Conservation (phyloP, 2,329 filamentous ascomycete genomes). For the Microcera coccophila region DNA sequence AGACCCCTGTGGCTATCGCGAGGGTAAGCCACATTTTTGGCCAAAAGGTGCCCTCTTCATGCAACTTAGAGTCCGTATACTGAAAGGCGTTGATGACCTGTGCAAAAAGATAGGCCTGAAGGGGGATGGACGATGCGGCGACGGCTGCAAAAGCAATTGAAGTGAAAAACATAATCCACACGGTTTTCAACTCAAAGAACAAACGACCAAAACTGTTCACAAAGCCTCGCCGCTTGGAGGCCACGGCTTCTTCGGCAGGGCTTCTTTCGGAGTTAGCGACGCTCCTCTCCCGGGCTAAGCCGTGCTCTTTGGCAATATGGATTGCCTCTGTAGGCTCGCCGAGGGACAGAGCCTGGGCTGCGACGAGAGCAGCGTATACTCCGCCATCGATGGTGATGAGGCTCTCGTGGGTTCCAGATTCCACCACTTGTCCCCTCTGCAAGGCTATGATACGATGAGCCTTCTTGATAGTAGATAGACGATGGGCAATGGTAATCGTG, state of each 20-base stretch:
- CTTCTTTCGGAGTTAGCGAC: conserved; percentile 36
- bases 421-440: conserved; percentile 64
- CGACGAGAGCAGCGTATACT: conserved; percentile 65
- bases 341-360: conserved; percentile 56
- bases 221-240: conserved; percentile 40
- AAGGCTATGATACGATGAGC: conserved; percentile 78
- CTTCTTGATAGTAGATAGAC: conserved; percentile 70
- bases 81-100: conserved; percentile 51
- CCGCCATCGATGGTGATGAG: conserved; percentile 59
- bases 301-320: conserved; percentile 39
- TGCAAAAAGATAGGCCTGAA: conserved; percentile 55
- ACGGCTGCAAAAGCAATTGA: conserved; percentile 46
- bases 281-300: conserved; percentile 45
- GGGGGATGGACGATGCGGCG: conserved; percentile 42
- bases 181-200: conserved; percentile 51
- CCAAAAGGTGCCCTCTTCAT: conserved; percentile 54
- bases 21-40: conserved; percentile 62
- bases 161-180: conserved; percentile 49
- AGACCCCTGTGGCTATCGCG: conserved; percentile 48
- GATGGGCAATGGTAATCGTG: conserved; percentile 71
- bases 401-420: conserved; percentile 71
- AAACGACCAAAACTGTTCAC: conserved; percentile 53
- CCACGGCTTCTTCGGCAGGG: conserved; percentile 15
- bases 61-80: conserved; percentile 30
- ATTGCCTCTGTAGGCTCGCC: conserved; percentile 43